Percentiles rank a stretch among this genome's conserved stretches.
Evolutionary conservation across 169 alveolate species (phyloP).

Genomic region (Cryptosporidium xiaoi): DNA sequence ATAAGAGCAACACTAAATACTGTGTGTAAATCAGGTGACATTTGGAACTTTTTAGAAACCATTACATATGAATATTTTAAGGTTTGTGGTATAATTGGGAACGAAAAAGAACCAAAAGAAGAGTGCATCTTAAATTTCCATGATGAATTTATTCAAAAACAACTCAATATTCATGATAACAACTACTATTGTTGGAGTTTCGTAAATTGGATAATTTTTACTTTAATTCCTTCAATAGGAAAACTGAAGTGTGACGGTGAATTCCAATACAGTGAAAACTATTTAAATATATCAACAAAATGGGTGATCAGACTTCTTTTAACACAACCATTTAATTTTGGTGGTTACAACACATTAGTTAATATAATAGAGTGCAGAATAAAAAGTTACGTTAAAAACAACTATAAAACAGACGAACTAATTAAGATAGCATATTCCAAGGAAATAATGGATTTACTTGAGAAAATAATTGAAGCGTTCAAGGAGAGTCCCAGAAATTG

Average conservation of each 20-base stretch:
- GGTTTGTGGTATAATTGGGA: neutral
- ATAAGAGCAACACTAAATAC: conserved; percentile 21
- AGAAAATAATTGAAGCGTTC: neutral
- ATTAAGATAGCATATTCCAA: conserved; percentile 4
- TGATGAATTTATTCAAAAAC: conserved; percentile 9
- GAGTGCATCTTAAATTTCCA: conserved; percentile 4
- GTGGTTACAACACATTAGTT: conserved; percentile 58
- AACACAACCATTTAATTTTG: conserved; percentile 36
- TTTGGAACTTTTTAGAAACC: conserved; percentile 50
- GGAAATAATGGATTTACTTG: conserved; percentile 7
- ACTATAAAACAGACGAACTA: neutral
- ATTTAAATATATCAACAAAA: neutral
- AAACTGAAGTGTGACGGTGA: neutral
- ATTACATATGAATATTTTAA: neutral
- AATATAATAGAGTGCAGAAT: conserved; percentile 32
- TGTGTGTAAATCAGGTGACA: conserved; percentile 46
- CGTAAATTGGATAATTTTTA: conserved; percentile 35
- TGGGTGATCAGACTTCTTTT: conserved; percentile 21
- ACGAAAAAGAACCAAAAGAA: neutral
- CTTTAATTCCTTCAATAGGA: conserved; percentile 6
- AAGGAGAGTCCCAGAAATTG: neutral
- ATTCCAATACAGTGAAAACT: conserved; percentile 3
- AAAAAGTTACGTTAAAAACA: neutral
- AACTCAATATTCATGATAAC: conserved; percentile 8
- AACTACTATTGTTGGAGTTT: conserved; percentile 65